These are phyloP conservation scores for Apophysomyces ossiformis DNA, from an alignment of 371 early-diverging fungal species.

Conservation along the genomic window DNA sequence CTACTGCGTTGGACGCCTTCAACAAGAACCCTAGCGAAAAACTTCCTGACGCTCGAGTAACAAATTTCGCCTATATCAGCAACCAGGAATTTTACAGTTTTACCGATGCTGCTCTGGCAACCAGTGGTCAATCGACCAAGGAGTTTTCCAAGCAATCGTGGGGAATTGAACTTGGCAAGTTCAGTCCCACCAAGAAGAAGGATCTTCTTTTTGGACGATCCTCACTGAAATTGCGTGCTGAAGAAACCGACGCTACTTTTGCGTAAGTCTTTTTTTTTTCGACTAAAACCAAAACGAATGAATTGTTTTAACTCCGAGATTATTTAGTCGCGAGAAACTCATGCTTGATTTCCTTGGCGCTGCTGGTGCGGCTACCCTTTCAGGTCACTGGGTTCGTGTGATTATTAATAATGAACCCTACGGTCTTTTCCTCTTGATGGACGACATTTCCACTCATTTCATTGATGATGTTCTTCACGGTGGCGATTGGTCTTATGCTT, in stretches of 20 bases:
- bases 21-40: constrained; percentile 35
- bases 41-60: constrained; percentile 30
- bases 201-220: constrained; percentile 48
- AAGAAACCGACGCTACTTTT: constrained; percentile 57
- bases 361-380: constrained; percentile 55
- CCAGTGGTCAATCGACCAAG: constrained; percentile 56
- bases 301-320: constrained; percentile 5
- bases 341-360: constrained; percentile 52
- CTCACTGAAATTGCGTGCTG: constrained; percentile 55
- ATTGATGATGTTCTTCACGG: constrained; percentile 43
- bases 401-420: constrained; percentile 54
- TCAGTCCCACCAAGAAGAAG: constrained; percentile 22
- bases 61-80: constrained; percentile 51
- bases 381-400: constrained; percentile 56
- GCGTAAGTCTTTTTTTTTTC: constrained; percentile 31
- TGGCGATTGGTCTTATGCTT: constrained; percentile 33
- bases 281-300: too few relatives aligned
- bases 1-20: constrained; percentile 33
- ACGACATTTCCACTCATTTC: constrained; percentile 56
- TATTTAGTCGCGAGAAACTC: constrained; percentile 52
- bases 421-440: constrained; percentile 58
- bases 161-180: constrained; percentile 49
- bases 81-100: constrained; percentile 48
- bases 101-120: constrained; percentile 23
- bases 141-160: constrained; percentile 60